Conservation (phyloP, 306 rosid species). For the Dicorynia guianensis region DNA sequence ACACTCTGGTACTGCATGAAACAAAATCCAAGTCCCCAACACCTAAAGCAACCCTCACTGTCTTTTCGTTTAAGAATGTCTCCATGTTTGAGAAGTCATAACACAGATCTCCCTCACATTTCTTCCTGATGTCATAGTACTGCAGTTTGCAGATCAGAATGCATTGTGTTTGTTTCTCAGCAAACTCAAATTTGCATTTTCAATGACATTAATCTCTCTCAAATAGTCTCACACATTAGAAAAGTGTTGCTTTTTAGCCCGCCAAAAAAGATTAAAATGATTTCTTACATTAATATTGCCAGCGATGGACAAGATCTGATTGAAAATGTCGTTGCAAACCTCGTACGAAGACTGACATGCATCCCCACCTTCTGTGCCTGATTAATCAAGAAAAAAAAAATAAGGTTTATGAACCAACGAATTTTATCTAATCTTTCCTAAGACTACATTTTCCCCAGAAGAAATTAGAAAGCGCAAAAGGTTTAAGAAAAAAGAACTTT, state of each 20-base stretch:
- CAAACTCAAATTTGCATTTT: background rate
- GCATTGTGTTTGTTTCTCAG: background rate
- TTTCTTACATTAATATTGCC: constrained; percentile 69
- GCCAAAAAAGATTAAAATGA: background rate
- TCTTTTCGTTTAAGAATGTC: constrained; percentile 55
- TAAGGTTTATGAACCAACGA: background rate
- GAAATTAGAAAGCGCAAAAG: background rate
- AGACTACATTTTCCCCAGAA: background rate
- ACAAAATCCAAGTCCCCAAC: constrained; percentile 67
- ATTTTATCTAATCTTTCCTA: background rate
- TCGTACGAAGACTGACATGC: constrained; percentile 50
- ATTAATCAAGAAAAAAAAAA: constrained; percentile 25
- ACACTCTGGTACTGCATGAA: constrained; percentile 66
- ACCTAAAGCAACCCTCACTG: constrained; percentile 69
- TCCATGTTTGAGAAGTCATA: constrained; percentile 82
- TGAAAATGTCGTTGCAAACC: constrained; percentile 54
- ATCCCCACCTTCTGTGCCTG: constrained; percentile 65
- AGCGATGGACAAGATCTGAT: constrained; percentile 42
- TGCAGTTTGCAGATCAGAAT: constrained; percentile 43
- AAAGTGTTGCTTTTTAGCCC: background rate
- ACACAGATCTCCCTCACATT: constrained; percentile 75
- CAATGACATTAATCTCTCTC: background rate
- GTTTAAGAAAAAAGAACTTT: background rate
- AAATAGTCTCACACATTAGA: background rate
- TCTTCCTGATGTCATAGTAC: constrained; percentile 86